A percentile compares a stretch with the other conserved stretches of the same genome.
Evolutionary conservation across 2,329 filamentous ascomycete genomes (phyloP).

Genomic region (Verticillium longisporum): DNA sequence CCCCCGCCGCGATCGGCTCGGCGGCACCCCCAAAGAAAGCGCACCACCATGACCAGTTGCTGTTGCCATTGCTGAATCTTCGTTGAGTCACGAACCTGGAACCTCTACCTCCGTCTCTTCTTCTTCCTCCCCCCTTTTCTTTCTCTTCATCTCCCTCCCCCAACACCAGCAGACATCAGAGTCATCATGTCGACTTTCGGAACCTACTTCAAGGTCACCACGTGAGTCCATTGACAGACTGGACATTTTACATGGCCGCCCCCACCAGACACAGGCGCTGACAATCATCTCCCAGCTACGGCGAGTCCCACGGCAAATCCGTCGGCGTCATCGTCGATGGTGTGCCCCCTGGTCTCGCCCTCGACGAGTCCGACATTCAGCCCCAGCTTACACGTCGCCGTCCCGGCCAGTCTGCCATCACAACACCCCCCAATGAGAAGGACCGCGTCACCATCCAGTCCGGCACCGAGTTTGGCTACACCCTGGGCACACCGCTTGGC

Average conservation of each 20-base stretch:
- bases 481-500: constrained; percentile 83
- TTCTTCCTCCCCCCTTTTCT: not conserved
- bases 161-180: constrained; percentile 1
- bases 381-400: constrained; percentile 87
- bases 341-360: constrained; percentile 77
- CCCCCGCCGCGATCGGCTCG: constrained; percentile 1
- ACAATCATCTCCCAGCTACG: constrained; percentile 26
- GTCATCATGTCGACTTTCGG: constrained; percentile 80
- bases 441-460: constrained; percentile 89
- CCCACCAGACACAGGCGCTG: too few species aligned
- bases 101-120: not conserved
- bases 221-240: constrained; percentile 42
- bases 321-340: constrained; percentile 95
- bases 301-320: constrained; percentile 77
- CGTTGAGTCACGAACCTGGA: constrained; percentile 7
- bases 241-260: too few species aligned
- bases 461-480: constrained; percentile 83
- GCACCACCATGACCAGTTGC: not conserved
- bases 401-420: constrained; percentile 83
- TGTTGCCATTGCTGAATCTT: constrained; percentile 1
- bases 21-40: not conserved
- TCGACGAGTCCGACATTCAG: constrained; percentile 85
- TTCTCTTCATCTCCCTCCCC: not conserved
- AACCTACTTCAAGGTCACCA: constrained; percentile 73
- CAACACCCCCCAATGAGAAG: constrained; percentile 88